These are phyloP conservation scores for Trypanosoma brucei DNA, from an alignment of 208 protist species.

Conservation along the genomic window DNA sequence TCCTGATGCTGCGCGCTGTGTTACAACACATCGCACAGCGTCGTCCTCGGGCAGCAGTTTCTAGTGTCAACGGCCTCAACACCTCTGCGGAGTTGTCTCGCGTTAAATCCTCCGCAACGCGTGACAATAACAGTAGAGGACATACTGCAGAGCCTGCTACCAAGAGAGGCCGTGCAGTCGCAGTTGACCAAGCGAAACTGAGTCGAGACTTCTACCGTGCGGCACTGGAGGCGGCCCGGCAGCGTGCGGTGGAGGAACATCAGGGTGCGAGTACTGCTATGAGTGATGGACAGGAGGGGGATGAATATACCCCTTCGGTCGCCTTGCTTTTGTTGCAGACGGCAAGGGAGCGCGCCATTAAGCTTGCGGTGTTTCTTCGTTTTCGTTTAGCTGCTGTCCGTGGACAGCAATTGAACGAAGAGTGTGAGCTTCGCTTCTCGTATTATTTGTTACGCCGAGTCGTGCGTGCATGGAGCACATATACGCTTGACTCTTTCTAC, in stretches of 20 bases:
- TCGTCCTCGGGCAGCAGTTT: background rate
- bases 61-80: background rate
- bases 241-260: conserved; percentile 4
- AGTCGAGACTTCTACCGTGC: conserved; percentile 21
- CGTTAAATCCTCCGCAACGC: background rate
- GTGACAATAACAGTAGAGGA: background rate
- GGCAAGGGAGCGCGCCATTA: conserved; percentile 46
- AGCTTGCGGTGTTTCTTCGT: conserved; percentile 50
- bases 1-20: conserved; percentile 51
- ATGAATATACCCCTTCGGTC: conserved; percentile 31
- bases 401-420: conserved; percentile 23
- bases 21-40: conserved; percentile 48
- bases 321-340: conserved; percentile 60
- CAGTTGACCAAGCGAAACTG: conserved; percentile 14
- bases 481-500: background rate
- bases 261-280: background rate
- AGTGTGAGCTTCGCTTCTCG: conserved; percentile 44
- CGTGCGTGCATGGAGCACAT: conserved; percentile 31
- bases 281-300: background rate
- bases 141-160: background rate
- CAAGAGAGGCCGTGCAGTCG: background rate
- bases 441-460: conserved; percentile 56
- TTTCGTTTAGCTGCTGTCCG: conserved; percentile 40
- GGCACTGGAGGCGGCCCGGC: conserved; percentile 16
- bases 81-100: background rate